phyloP scores from a whole-genome alignment of 371 early-diverging fungal species.

The Dichotomocladium elegans region DNA sequence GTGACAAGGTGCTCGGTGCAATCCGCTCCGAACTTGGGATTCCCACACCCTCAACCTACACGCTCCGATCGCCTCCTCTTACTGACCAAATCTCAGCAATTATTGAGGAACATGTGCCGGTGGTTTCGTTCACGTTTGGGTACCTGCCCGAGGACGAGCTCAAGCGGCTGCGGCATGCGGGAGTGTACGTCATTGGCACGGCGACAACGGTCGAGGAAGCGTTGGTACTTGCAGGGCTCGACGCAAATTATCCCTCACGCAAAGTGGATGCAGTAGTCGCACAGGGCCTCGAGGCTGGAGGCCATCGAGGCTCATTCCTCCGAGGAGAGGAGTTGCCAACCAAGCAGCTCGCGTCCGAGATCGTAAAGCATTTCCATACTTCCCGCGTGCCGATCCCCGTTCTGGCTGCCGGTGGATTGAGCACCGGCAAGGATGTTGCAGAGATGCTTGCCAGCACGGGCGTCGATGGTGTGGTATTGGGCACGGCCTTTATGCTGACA shows the following conservation, averaged over 20 bases:
- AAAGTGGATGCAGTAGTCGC: conserved; percentile 39
- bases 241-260: conserved; percentile 9
- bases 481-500: conserved; percentile 40
- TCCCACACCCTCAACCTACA: conserved; percentile 17
- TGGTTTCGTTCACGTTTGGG: conserved; percentile 48
- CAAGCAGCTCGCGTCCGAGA: conserved; percentile 10
- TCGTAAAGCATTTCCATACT: conserved; percentile 1
- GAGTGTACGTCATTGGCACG: conserved; percentile 39
- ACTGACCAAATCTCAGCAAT: conserved; percentile 33
- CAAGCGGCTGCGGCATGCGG: conserved; percentile 21
- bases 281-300: conserved; percentile 43
- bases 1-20: conserved; percentile 12
- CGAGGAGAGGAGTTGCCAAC: conserved; percentile 16
- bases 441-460: conserved; percentile 11
- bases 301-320: conserved; percentile 38
- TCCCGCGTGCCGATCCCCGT: conserved; percentile 16
- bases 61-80: conserved; percentile 36
- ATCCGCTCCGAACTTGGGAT: conserved; percentile 27
- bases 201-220: conserved; percentile 43
- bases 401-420: conserved; percentile 43
- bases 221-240: conserved; percentile 19
- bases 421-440: conserved; percentile 18
- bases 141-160: conserved; percentile 21
- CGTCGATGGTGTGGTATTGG: conserved; percentile 37
- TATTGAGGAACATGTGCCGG: conserved; percentile 33